Evolutionary conservation across 345 rosid species (phyloP).

Genomic region (Eucalyptus tenuipes): DNA sequence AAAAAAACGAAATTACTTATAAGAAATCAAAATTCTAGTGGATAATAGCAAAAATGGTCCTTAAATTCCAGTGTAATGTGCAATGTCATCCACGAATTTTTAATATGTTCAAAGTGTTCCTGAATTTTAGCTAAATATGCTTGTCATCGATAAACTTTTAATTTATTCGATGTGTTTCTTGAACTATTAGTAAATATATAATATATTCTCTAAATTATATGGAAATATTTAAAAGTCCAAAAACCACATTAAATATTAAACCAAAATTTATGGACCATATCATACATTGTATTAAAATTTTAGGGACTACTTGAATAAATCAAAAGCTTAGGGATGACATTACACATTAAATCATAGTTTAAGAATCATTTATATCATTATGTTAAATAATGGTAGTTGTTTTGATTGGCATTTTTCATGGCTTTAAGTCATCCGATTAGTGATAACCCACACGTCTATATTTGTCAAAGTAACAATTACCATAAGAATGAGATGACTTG

Average conservation of each 20-base stretch:
- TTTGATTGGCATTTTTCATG: background rate
- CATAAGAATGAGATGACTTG: background rate
- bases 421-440: background rate
- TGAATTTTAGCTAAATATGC: background rate
- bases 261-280: background rate
- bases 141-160: accelerated
- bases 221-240: too few species aligned
- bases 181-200: background rate
- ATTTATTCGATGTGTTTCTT: accelerated
- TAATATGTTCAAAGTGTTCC: accelerated
- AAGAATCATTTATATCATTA: background rate
- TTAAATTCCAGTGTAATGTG: accelerated
- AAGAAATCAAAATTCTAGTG: background rate
- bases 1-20: accelerated
- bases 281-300: background rate
- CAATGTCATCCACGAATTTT: accelerated
- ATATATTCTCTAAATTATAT: too few species aligned
- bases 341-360: background rate
- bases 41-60: background rate
- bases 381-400: background rate
- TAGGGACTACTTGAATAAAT: accelerated
- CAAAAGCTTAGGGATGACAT: accelerated
- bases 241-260: too few species aligned
- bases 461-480: background rate
- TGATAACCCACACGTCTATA: background rate